Evolutionary conservation across 2,329 filamentous ascomycete genomes (phyloP), one percentile per base, ranked within the genome.

Genomic region (Colletotrichum phormii): DNA sequence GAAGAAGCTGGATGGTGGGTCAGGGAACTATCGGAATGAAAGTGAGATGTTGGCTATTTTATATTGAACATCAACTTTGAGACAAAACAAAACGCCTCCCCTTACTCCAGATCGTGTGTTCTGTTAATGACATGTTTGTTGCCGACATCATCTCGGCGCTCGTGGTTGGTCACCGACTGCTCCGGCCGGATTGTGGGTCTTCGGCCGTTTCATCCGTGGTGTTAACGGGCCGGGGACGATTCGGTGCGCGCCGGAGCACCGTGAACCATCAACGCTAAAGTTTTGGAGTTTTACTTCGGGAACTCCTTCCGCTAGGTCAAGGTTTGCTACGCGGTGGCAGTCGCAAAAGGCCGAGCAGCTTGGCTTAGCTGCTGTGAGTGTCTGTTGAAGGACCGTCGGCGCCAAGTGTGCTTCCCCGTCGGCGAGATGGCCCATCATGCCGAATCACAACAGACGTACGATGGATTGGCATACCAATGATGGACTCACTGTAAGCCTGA

Each of bases 261-360:
- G 42, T 49, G 18, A 22, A n/a, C 42, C 42, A 49, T 22, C 18
- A 49, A 4, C 5, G 26, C 15, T 13, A 42, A 42, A 5, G 42
- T n/a, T n/a, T n/a, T n/a, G 11, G 12, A 12, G 35, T 2, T 37
- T 37, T 8, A 4, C 18, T 49, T 49, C 42, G 42, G 42, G 18
- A 49, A 49, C 15, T 49, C 0, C 8, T 22, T 49, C 42, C 42
- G 42, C 42, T 9, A 9, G 18, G 7, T 22, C 18, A 49, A 11
- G 1, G 7, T 0, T 4, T 11, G 8, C 2, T 2, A n/a, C 3
- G 4, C 4, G 18, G 18, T 22, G 11, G 42, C 18, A 11, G 7
- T 11, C 8, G 4, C 18, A 22, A 4, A 22, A 11, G 37, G 37
- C 42, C 18, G 42, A 49, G 42, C 8, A 49, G 3, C 8, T 49